These are phyloP conservation scores for Aspergillus quadricinctus DNA, from an alignment of 2,329 filamentous ascomycete genomes.

Conservation along the genomic window DNA sequence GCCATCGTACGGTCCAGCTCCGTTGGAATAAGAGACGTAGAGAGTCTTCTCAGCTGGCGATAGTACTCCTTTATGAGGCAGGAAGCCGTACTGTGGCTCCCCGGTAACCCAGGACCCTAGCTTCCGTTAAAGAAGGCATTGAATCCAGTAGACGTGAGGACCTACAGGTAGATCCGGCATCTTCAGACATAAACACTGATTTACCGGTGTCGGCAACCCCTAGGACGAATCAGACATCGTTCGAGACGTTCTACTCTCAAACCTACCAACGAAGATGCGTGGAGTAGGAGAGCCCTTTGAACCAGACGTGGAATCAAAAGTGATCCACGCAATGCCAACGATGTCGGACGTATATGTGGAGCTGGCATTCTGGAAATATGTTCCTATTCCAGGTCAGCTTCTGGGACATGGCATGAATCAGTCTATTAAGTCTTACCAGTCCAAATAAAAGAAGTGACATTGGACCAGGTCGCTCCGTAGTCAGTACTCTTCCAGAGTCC, in stretches of 20 bases:
- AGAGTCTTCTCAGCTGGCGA: conserved; percentile 50
- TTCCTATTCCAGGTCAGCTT: conserved; percentile 35
- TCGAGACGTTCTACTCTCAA: accelerated
- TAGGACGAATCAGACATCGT: background rate
- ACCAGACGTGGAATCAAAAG: conserved; percentile 52
- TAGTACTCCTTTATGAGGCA: conserved; percentile 53
- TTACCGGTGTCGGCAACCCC: conserved; percentile 48
- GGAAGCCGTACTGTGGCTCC: conserved; percentile 47
- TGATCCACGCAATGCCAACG: conserved; percentile 50
- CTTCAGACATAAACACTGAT: conserved; percentile 52
- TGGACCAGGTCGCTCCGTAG: conserved; percentile 50
- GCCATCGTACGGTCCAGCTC: conserved; percentile 56
- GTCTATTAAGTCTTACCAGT: conserved; percentile 15
- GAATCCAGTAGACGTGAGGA: conserved; percentile 14
- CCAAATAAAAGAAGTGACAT: conserved; percentile 51
- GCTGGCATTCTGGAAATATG: conserved; percentile 44
- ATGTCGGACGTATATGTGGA: conserved; percentile 47
- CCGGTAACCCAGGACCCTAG: conserved; percentile 36
- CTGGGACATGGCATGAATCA: background rate
- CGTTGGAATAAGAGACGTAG: conserved; percentile 54
- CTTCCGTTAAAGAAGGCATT: background rate
- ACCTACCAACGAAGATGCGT: conserved; percentile 53
- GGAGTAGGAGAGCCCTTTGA: conserved; percentile 47
- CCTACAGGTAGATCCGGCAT: conserved; percentile 52
- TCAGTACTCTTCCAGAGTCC: conserved; percentile 58